phyloP scores from a whole-genome alignment of 495 filamentous ascomycete species.

The Letharia lupina region DNA sequence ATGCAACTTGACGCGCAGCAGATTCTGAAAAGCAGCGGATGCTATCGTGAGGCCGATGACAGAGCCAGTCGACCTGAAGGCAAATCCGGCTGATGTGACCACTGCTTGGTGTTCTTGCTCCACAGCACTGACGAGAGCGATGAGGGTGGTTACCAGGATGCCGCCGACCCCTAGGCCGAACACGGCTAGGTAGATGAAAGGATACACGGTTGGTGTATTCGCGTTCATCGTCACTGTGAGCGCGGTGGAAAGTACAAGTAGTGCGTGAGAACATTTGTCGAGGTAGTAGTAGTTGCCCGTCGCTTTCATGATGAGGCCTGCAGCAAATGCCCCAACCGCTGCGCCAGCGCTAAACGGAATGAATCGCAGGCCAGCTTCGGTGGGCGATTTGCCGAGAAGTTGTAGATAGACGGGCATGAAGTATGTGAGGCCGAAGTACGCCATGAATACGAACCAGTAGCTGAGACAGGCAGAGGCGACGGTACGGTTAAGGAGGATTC shows the following conservation, averaged over 20 bases:
- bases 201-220: slow-evolving; percentile 48
- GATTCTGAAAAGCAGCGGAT: slow-evolving; percentile 72
- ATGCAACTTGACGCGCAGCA: slow-evolving; percentile 33
- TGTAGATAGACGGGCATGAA: slow-evolving; percentile 81
- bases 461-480: slow-evolving; percentile 66
- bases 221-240: slow-evolving; percentile 34
- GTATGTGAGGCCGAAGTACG: slow-evolving; percentile 50
- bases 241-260: slow-evolving; percentile 41
- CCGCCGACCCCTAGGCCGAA: slow-evolving; percentile 65
- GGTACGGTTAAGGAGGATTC: slow-evolving; percentile 63
- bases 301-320: slow-evolving; percentile 66
- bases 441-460: slow-evolving; percentile 60
- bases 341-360: slow-evolving; percentile 60
- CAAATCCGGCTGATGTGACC: slow-evolving; percentile 74
- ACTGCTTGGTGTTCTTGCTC: slow-evolving; percentile 78
- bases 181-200: slow-evolving; percentile 61
- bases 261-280: slow-evolving; percentile 42
- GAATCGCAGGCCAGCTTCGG: slow-evolving; percentile 60
- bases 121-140: slow-evolving; percentile 73
- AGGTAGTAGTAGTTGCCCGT: slow-evolving; percentile 65
- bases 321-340: slow-evolving; percentile 59
- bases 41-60: slow-evolving; percentile 78
- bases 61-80: slow-evolving; percentile 71
- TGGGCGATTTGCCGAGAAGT: slow-evolving; percentile 60
- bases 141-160: slow-evolving; percentile 69